Evolutionary conservation across 192 early-diverging fungal species (phyloP).

Genomic region (Mortierella claussenii): DNA sequence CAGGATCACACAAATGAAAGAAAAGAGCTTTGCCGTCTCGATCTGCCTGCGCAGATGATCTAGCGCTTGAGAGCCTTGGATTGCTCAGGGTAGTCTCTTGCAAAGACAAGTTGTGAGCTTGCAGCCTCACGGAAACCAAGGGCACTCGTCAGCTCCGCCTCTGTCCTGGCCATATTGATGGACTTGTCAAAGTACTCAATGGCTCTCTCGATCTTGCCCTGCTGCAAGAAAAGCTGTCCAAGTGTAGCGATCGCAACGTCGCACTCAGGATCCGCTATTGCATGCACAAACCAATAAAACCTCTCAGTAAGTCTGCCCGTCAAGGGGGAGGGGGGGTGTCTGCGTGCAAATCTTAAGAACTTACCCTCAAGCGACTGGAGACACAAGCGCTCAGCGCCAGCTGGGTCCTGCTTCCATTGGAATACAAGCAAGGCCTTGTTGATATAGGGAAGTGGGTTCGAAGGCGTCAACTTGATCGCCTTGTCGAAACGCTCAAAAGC

Average conservation of each 20-base stretch:
- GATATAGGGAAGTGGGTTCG: constrained; percentile 96
- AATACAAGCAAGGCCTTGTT: constrained; percentile 91
- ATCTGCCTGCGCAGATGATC: background rate
- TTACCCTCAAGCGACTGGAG: constrained; percentile 78
- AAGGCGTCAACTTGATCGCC: constrained; percentile 81
- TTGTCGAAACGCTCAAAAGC: constrained; percentile 90
- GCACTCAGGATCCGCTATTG: constrained; percentile 90
- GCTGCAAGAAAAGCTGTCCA: constrained; percentile 84
- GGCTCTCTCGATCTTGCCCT: constrained; percentile 88
- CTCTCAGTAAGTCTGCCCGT: background rate
- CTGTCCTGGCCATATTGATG: constrained; percentile 84
- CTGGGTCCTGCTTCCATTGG: constrained; percentile 81
- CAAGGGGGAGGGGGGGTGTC: no score
- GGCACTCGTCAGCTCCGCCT: constrained; percentile 89
- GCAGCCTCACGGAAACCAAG: constrained; percentile 53
- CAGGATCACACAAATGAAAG: no score
- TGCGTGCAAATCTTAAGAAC: no score
- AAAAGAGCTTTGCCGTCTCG: no score
- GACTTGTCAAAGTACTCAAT: constrained; percentile 85
- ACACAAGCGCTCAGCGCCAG: constrained; percentile 79
- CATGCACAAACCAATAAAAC: background rate
- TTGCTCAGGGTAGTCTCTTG: constrained; percentile 51
- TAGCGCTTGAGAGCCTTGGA: constrained; percentile 50
- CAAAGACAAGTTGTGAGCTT: constrained; percentile 48
- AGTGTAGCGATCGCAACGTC: constrained; percentile 91